Evolutionary conservation across 305 asterid species (phyloP).

Genomic region (Solanum hybrid): DNA sequence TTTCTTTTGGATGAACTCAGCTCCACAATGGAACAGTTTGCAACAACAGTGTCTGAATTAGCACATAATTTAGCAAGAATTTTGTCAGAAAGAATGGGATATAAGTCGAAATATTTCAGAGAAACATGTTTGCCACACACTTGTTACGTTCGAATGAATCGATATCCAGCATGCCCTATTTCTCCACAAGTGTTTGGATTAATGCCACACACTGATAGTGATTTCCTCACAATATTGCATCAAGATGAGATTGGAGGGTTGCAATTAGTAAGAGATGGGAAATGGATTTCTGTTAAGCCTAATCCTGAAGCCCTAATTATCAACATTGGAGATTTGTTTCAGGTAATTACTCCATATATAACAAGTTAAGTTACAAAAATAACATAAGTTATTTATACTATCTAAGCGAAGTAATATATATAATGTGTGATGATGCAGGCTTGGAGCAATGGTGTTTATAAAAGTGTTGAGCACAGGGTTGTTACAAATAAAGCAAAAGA

Average conservation of each 20-base stretch:
- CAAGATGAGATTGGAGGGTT: conserved; percentile 25
- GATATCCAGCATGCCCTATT: conserved; percentile 60
- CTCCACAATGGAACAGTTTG: conserved; percentile 58
- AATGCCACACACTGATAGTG: conserved; percentile 21
- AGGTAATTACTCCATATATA: conserved; percentile 7
- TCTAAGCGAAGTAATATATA: background rate
- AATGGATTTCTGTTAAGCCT: conserved; percentile 18
- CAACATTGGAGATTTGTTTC: conserved; percentile 20
- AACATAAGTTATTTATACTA: background rate
- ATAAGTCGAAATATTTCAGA: conserved; percentile 37
- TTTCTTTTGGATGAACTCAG: conserved; percentile 17
- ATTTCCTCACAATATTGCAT: conserved; percentile 17
- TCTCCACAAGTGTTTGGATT: conserved; percentile 31
- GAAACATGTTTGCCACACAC: conserved; percentile 47
- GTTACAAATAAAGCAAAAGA: conserved; percentile 27
- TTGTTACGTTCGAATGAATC: conserved; percentile 71
- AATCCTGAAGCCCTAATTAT: conserved; percentile 8
- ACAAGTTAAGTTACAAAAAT: background rate
- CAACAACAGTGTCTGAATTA: conserved; percentile 39
- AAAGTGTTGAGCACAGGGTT: conserved; percentile 32
- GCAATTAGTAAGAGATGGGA: conserved; percentile 15
- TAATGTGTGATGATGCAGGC: conserved; percentile 18
- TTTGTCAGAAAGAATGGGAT: conserved; percentile 52
- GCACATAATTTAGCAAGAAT: conserved; percentile 53
- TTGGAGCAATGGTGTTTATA: conserved; percentile 37